Percentiles rank a stretch among this genome's conserved stretches.
Evolutionary conservation across 257 asterid genomes (phyloP).

Genomic region (Solanum habrochaites): DNA sequence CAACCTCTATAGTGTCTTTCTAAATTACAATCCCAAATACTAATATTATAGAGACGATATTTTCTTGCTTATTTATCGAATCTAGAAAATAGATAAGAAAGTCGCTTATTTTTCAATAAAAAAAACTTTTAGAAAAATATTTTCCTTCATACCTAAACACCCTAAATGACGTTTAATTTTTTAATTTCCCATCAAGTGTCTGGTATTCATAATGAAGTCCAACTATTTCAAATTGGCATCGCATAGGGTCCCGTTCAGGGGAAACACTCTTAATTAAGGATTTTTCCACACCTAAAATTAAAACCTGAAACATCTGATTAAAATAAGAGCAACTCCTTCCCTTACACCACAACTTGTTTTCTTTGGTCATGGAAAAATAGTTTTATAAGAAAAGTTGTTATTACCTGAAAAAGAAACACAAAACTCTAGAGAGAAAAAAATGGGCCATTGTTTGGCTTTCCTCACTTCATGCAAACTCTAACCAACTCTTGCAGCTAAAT

Average conservation of each 20-base stretch:
- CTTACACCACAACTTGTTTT: neutral
- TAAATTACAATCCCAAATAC: no score
- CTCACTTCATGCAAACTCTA: slow-evolving; percentile 13
- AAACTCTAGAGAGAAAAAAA: neutral
- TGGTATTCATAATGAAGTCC: neutral
- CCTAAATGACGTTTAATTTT: neutral
- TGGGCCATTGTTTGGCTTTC: slow-evolving; percentile 12
- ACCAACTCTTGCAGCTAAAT: slow-evolving; percentile 3
- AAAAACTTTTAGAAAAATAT: no score
- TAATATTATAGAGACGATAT: no score
- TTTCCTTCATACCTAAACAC: neutral
- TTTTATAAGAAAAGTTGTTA: no score
- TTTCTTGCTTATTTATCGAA: neutral
- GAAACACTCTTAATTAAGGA: accelerated
- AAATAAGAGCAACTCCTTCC: accelerated
- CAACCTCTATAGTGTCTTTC: neutral
- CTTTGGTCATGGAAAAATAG: neutral
- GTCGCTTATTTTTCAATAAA: neutral
- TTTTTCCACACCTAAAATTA: neutral
- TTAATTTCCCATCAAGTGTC: neutral
- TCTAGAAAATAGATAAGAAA: no score
- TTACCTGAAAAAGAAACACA: neutral
- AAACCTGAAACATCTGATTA: neutral
- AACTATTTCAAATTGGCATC: no score
- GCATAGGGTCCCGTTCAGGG: accelerated